These are phyloP conservation scores for Rhizopus arrhizus DNA, from an alignment of 371 early-diverging fungal genomes.

Conservation along the genomic window DNA sequence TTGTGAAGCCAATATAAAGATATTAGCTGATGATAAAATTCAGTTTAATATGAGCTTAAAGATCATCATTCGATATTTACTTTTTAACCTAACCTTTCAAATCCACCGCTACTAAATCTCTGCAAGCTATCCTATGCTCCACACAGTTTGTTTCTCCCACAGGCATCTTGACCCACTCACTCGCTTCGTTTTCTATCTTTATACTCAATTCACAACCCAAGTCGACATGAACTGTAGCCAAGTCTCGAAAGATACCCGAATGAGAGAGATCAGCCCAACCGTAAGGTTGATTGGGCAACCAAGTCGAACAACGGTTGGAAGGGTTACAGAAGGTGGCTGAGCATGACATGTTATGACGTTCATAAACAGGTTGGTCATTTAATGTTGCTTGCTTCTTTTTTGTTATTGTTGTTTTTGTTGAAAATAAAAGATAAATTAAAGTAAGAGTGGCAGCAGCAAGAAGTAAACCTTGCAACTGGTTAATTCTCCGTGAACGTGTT, in stretches of 20 bases:
- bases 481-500: too few relatives aligned
- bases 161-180: conserved; percentile 33
- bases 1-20: conserved; percentile 35
- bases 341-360: conserved; percentile 17
- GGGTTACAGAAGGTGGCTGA: conserved; percentile 33
- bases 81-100: conserved; percentile 28
- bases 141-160: conserved; percentile 28
- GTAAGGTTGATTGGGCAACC: conserved; percentile 23
- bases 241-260: conserved; percentile 39
- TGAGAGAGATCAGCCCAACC: conserved; percentile 27
- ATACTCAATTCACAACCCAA: conserved; percentile 39
- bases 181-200: conserved; percentile 26
- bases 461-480: too few relatives aligned
- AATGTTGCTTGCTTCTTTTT: conserved; percentile 1
- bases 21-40: conserved; percentile 21
- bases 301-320: conserved; percentile 29
- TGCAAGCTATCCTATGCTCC: conserved; percentile 30
- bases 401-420: neutral
- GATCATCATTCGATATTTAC: neutral
- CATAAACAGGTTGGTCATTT: conserved; percentile 24
- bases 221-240: conserved; percentile 34
- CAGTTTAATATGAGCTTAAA: neutral
- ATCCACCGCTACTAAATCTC: conserved; percentile 37
- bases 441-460: neutral
- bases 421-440: neutral